A percentile compares a stretch with the other conserved stretches of the same genome.
phyloP scores from a whole-genome alignment of 129 eudicot species.

The Apium graveolens region DNA sequence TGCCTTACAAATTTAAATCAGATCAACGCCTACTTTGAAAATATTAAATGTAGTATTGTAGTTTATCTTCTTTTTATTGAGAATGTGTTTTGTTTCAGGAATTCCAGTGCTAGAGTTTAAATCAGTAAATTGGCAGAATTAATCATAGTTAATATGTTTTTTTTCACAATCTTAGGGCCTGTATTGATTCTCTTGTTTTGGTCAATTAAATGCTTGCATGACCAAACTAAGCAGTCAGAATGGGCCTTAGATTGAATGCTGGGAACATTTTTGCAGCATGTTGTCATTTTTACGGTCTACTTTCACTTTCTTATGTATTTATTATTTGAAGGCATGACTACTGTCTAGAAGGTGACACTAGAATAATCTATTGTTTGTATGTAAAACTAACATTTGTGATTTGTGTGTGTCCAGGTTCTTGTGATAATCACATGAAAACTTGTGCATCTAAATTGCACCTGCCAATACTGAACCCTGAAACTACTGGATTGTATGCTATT shows the following conservation, averaged over 20 bases:
- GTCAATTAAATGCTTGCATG: background rate
- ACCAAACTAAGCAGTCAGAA: background rate
- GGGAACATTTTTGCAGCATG: background rate
- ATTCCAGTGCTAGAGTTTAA: background rate
- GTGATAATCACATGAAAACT: slow-evolving; percentile 17
- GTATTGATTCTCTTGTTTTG: background rate
- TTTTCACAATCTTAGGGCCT: background rate
- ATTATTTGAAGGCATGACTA: background rate
- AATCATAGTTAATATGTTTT: background rate
- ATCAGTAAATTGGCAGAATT: background rate
- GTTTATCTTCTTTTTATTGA: background rate
- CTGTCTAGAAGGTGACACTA: background rate
- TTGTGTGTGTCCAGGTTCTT: slow-evolving; percentile 37
- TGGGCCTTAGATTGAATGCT: background rate
- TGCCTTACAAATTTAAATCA: no score
- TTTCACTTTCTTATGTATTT: background rate
- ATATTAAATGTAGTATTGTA: background rate
- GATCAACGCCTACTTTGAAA: background rate
- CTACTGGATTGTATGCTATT: slow-evolving; percentile 22
- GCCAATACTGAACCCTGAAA: slow-evolving; percentile 4
- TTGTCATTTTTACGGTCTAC: background rate
- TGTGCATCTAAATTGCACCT: slow-evolving; percentile 22
- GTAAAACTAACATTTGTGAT: background rate
- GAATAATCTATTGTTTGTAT: background rate
- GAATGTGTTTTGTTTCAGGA: background rate